phyloP scores from a whole-genome alignment of 139 green algal species.

The Ulvella scutata region DNA sequence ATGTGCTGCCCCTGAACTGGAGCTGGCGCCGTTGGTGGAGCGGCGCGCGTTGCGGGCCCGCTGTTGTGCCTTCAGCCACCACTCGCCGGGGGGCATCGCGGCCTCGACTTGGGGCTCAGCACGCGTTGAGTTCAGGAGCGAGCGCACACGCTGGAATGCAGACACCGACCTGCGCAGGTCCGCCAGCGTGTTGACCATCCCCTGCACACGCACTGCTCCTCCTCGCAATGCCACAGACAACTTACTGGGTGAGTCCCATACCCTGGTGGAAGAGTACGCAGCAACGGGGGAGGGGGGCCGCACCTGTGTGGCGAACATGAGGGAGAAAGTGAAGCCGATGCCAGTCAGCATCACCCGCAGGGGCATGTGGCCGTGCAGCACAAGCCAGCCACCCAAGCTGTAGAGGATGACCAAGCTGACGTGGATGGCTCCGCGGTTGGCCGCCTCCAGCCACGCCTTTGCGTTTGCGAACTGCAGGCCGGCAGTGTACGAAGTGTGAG shows the following conservation, averaged over 20 bases:
- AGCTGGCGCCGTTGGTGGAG: neutral
- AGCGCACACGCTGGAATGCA: slow-evolving; percentile 32
- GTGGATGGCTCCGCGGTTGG: slow-evolving; percentile 55
- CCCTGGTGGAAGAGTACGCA: neutral
- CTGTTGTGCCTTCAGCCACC: slow-evolving; percentile 24
- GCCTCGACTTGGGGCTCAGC: neutral
- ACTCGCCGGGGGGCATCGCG: slow-evolving; percentile 60
- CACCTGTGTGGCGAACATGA: slow-evolving; percentile 70
- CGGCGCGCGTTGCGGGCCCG: neutral
- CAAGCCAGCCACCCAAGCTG: slow-evolving; percentile 57
- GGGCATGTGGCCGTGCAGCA: slow-evolving; percentile 47
- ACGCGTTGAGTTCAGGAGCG: neutral
- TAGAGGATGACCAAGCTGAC: slow-evolving; percentile 62
- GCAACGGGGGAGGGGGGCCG: neutral
- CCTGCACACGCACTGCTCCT: slow-evolving; percentile 16
- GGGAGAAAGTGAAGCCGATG: slow-evolving; percentile 80
- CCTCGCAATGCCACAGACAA: slow-evolving; percentile 5
- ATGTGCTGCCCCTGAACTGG: neutral
- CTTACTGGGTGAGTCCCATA: neutral
- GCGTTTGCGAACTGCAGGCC: slow-evolving; percentile 53
- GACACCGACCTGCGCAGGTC: slow-evolving; percentile 41
- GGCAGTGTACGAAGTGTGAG: slow-evolving; percentile 31
- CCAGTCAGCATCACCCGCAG: slow-evolving; percentile 56
- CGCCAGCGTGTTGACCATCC: slow-evolving; percentile 54
- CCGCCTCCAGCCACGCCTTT: slow-evolving; percentile 58